Evolutionary conservation across 176 grass and related monocot genomes (phyloP).

Genomic region (Alloteropsis semialata): DNA sequence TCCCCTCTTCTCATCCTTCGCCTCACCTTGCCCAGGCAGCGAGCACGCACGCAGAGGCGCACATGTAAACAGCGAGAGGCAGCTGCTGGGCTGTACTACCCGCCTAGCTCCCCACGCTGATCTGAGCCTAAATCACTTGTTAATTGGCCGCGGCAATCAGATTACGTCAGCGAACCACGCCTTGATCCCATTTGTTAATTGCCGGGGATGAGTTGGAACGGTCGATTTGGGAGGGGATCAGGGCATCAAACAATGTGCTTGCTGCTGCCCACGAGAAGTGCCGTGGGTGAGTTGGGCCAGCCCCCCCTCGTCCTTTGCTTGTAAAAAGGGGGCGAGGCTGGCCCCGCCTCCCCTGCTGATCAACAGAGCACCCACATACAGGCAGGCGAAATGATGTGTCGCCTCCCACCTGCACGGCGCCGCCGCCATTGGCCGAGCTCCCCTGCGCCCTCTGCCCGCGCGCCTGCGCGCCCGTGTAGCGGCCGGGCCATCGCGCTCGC

Average conservation of each 20-base stretch:
- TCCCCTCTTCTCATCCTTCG: neutral
- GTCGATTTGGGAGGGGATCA: slow-evolving; percentile 25
- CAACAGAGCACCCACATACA: slow-evolving; percentile 3
- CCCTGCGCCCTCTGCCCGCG: slow-evolving; percentile 7
- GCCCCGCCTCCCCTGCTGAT: slow-evolving; percentile 12
- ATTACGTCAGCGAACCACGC: slow-evolving; percentile 23
- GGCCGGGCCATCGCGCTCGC: neutral
- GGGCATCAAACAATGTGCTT: slow-evolving; percentile 45
- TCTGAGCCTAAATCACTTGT: slow-evolving; percentile 18
- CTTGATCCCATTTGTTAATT: slow-evolving; percentile 40
- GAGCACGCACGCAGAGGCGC: neutral
- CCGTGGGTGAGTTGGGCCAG: slow-evolving; percentile 22
- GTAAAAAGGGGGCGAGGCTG: neutral
- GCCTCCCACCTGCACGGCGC: slow-evolving; percentile 37
- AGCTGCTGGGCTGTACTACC: neutral
- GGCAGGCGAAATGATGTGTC: slow-evolving; percentile 17
- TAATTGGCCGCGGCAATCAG: slow-evolving; percentile 31
- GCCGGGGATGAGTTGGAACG: slow-evolving; percentile 11
- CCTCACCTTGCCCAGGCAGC: slow-evolving; percentile 2
- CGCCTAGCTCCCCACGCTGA: slow-evolving; percentile 16
- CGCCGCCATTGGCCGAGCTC: slow-evolving; percentile 33
- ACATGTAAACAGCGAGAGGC: neutral
- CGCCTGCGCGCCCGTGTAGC: slow-evolving; percentile 35
- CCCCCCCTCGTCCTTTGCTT: neutral
- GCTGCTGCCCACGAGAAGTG: neutral